A percentile compares a stretch with the other conserved stretches of the same genome.
phyloP scores from a whole-genome alignment of 495 filamentous ascomycete genomes.

The Astrothelium macrocarpum region DNA sequence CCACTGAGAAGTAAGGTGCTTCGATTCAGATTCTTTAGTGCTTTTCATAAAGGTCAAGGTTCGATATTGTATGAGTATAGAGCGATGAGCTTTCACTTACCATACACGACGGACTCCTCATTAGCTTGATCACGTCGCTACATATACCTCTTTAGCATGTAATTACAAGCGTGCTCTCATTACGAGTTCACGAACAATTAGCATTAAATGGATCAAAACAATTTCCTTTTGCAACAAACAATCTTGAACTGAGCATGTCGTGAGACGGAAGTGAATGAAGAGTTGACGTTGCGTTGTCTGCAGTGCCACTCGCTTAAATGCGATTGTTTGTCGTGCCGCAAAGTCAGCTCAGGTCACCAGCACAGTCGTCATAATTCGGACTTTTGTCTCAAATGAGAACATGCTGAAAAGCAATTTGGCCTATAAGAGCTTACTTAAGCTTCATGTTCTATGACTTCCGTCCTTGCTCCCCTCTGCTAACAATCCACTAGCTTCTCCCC shows the following conservation, averaged over 20 bases:
- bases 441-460: too few species aligned
- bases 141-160: slow-evolving; percentile 3
- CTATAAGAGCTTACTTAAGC: not conserved
- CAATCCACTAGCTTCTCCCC: too few species aligned
- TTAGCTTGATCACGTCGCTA: not conserved
- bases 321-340: too few species aligned
- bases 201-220: not conserved
- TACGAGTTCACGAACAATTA: not conserved
- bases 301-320: too few species aligned
- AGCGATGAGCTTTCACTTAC: not conserved
- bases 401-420: too few species aligned
- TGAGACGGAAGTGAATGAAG: not conserved
- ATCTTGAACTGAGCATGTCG: not conserved
- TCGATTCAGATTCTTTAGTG: not conserved
- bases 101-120: not conserved
- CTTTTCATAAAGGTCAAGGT: too few species aligned
- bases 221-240: not conserved
- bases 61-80: not conserved
- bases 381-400: too few species aligned
- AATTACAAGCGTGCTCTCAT: slow-evolving; percentile 4
- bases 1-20: not conserved
- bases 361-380: too few species aligned
- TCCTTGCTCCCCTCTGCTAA: too few species aligned
- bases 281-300: not conserved
- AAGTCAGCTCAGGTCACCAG: too few species aligned